These are phyloP conservation scores for Cucumis melo DNA, from an alignment of 306 rosid species.

Conservation along the genomic window DNA sequence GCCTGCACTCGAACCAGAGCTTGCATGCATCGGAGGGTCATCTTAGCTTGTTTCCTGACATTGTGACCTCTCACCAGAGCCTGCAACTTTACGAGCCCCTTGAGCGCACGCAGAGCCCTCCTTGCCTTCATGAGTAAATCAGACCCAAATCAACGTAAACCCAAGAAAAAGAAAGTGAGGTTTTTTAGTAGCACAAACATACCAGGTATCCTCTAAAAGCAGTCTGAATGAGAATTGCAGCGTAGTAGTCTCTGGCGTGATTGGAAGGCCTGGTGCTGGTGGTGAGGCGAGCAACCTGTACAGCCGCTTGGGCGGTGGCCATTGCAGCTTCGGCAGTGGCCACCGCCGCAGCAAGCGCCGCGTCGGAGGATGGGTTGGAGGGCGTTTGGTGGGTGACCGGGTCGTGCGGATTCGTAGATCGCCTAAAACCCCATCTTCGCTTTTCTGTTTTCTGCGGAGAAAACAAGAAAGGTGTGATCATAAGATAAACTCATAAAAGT, in stretches of 20 bases:
- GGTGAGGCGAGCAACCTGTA: slow-evolving; percentile 47
- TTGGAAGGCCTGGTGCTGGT: slow-evolving; percentile 36
- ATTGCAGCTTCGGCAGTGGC: slow-evolving; percentile 78
- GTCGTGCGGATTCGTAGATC: slow-evolving; percentile 39
- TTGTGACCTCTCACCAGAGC: slow-evolving; percentile 93
- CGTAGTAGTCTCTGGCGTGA: slow-evolving; percentile 32
- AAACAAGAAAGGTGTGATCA: neutral
- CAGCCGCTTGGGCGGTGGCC: slow-evolving; percentile 74
- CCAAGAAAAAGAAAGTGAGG: neutral
- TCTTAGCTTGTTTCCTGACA: slow-evolving; percentile 90
- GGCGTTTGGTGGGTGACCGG: neutral
- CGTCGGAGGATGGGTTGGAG: slow-evolving; percentile 5
- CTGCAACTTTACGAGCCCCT: slow-evolving; percentile 88
- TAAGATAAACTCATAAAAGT: neutral
- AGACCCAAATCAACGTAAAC: neutral
- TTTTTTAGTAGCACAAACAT: slow-evolving; percentile 1
- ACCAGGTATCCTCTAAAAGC: slow-evolving; percentile 92
- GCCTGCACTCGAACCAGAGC: slow-evolving; percentile 88
- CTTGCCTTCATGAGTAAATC: slow-evolving; percentile 42
- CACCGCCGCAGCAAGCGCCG: slow-evolving; percentile 49
- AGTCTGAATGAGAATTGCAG: slow-evolving; percentile 66
- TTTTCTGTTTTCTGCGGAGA: slow-evolving; percentile 67
- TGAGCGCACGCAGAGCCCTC: slow-evolving; percentile 85
- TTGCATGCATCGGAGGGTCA: slow-evolving; percentile 93
- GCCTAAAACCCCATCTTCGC: slow-evolving; percentile 78